These are phyloP conservation scores for Populus trichocarpa DNA, from an alignment of 441 rosid species.

Conservation along the genomic window DNA sequence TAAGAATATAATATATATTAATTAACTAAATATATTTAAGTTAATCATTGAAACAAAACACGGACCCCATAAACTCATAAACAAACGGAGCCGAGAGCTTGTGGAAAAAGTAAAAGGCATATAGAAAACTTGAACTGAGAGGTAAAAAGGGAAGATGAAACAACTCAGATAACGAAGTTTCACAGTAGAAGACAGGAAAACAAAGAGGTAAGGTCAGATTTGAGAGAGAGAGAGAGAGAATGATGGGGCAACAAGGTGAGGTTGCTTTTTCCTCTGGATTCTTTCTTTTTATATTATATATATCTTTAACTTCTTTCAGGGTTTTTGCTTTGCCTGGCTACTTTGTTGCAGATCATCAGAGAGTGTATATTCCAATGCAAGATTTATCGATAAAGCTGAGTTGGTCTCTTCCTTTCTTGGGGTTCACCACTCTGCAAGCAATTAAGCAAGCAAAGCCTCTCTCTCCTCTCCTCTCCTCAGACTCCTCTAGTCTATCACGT, in stretches of 20 bases:
- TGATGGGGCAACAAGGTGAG: constrained; percentile 12
- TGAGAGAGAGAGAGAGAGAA: neutral
- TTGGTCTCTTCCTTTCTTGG: neutral
- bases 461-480: no score
- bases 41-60: no score
- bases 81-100: neutral
- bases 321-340: constrained; percentile 11
- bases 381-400: neutral
- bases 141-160: neutral
- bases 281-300: constrained; percentile 16
- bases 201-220: constrained; percentile 32
- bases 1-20: neutral
- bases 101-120: neutral
- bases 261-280: constrained; percentile 25
- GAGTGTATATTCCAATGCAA: constrained; percentile 47
- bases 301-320: constrained; percentile 18
- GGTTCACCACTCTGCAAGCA: constrained; percentile 4
- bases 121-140: constrained; percentile 3
- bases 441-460: neutral
- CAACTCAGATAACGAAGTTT: constrained; percentile 32
- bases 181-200: constrained; percentile 37
- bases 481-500: neutral
- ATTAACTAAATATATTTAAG: no score
- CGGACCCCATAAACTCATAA: neutral
- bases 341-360: constrained; percentile 20